These are phyloP conservation scores for Acacia melanoxylon DNA, from an alignment of 306 rosid species.

Conservation along the genomic window DNA sequence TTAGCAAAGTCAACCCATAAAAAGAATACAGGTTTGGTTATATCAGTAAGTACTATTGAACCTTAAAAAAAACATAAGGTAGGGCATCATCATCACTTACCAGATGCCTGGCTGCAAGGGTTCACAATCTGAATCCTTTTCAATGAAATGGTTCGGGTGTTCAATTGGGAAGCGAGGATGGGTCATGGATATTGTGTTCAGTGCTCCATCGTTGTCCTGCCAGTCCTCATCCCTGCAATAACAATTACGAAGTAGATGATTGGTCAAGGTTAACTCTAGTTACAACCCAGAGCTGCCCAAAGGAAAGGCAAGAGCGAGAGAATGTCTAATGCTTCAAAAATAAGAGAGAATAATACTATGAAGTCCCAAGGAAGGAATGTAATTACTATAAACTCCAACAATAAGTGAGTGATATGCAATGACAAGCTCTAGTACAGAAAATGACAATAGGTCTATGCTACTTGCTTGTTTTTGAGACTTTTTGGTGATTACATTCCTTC, in stretches of 20 bases:
- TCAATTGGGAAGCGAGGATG: conserved; percentile 85
- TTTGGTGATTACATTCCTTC: too few species aligned
- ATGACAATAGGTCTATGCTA: too few species aligned
- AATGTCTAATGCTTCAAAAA: not conserved
- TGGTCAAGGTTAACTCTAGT: not conserved
- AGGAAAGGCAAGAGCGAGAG: not conserved
- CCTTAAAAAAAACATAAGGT: not conserved
- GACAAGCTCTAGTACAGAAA: too few species aligned
- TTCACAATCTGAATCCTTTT: conserved; percentile 77
- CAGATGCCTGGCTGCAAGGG: conserved; percentile 85
- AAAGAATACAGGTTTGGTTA: conserved; percentile 3
- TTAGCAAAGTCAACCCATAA: conserved; percentile 15
- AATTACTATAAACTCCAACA: too few species aligned
- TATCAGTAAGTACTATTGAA: not conserved
- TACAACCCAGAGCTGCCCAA: not conserved
- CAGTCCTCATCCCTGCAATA: conserved; percentile 89
- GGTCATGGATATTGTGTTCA: conserved; percentile 95
- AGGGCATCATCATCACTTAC: conserved; percentile 36
- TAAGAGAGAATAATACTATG: too few species aligned
- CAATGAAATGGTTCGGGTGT: conserved; percentile 69
- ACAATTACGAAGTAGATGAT: conserved; percentile 38
- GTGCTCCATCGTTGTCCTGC: conserved; percentile 97
- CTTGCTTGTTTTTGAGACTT: too few species aligned
- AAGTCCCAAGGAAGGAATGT: too few species aligned
- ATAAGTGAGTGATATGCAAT: too few species aligned